Conservation (phyloP, 1,284 basidiomycete species). For the Amylostereum areolatum region DNA sequence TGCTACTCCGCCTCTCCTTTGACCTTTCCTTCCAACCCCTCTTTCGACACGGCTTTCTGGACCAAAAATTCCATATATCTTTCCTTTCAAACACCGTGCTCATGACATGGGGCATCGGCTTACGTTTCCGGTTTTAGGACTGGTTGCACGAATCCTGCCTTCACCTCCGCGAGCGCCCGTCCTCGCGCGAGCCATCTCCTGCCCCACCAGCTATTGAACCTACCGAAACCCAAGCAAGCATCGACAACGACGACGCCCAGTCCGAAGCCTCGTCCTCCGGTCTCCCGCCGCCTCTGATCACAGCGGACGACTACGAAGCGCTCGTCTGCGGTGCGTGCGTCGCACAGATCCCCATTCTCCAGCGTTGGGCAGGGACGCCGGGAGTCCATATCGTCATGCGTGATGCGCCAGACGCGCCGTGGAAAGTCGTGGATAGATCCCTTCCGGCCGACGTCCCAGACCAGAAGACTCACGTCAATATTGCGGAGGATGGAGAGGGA, state of each 20-base stretch:
- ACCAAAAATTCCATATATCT: too few relatives aligned
- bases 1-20: slow-evolving; percentile 10
- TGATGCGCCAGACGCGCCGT: slow-evolving; percentile 33
- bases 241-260: slow-evolving; percentile 39
- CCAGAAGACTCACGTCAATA: slow-evolving; percentile 11
- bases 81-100: too few relatives aligned
- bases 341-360: slow-evolving; percentile 41
- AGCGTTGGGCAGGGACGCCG: slow-evolving; percentile 56
- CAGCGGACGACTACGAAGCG: slow-evolving; percentile 61
- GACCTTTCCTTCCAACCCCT: not conserved
- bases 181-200: slow-evolving; percentile 40
- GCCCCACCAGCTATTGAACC: not conserved
- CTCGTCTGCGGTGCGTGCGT: slow-evolving; percentile 68
- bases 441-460: slow-evolving; percentile 15
- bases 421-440: slow-evolving; percentile 40
- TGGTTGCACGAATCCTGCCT: slow-evolving; percentile 86
- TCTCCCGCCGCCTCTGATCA: slow-evolving; percentile 59
- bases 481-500: slow-evolving; percentile 6
- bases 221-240: slow-evolving; percentile 11
- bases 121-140: slow-evolving; percentile 41
- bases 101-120: too few relatives aligned
- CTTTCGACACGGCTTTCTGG: too few relatives aligned
- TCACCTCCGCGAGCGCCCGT: slow-evolving; percentile 61
- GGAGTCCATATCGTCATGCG: slow-evolving; percentile 61
- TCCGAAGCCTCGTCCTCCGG: slow-evolving; percentile 59